Evolutionary conservation across 2,329 filamentous ascomycete species (phyloP).

Genomic region (Diplodia corticola): DNA sequence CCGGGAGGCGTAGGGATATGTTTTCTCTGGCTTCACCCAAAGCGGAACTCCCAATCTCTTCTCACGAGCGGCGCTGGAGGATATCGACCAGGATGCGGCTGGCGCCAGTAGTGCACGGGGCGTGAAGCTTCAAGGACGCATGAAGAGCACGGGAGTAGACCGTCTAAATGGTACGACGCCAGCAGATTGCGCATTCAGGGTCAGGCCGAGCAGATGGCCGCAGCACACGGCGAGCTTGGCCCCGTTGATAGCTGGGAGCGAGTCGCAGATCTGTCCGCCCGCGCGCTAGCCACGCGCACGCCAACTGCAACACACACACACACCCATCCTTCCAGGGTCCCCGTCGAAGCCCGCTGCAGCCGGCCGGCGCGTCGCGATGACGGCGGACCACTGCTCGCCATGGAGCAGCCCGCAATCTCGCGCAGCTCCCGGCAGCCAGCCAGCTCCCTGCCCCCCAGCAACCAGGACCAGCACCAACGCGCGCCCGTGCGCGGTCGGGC

Average conservation of each 20-base stretch:
- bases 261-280: constrained; percentile 21
- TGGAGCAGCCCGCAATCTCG: not conserved
- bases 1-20: constrained; percentile 20
- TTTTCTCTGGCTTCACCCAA: constrained; percentile 21
- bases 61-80: constrained; percentile 18
- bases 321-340: constrained; percentile 3
- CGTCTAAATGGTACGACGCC: constrained; percentile 22
- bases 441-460: not conserved
- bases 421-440: not conserved
- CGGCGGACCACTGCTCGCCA: constrained; percentile 2
- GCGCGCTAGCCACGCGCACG: constrained; percentile 18
- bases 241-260: constrained; percentile 18
- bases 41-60: constrained; percentile 21
- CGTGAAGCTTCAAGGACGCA: constrained; percentile 20
- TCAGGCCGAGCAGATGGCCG: constrained; percentile 21
- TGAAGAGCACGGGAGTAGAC: constrained; percentile 22
- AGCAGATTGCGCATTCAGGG: constrained; percentile 22
- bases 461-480: not conserved
- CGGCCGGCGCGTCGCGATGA: constrained; percentile 4
- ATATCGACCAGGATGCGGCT: constrained; percentile 8
- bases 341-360: not conserved
- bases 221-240: constrained; percentile 19
- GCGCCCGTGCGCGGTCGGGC: not conserved
- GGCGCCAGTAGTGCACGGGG: constrained; percentile 18
- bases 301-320: constrained; percentile 11